Base-by-base conservation (phyloP, 345 rosid genomes). In the Microthlaspi erraticum region DNA sequence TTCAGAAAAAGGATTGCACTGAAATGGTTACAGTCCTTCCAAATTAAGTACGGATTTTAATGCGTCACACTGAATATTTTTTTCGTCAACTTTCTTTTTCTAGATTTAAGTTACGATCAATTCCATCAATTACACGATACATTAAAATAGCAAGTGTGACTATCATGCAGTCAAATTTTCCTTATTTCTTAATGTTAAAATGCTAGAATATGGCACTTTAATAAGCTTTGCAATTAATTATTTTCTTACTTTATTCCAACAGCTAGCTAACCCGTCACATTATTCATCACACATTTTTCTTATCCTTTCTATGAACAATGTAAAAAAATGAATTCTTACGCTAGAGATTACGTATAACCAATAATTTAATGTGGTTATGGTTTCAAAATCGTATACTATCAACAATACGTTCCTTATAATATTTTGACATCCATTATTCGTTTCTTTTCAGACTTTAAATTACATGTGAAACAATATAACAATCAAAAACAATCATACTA, bases 261-360 rank as follows among this genome's bases (percentile, higher is more conserved):
- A 66, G 43, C 60, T 34, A 52, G 69, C 36, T 74, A 52, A 14
- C 13, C 62, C 8, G 18, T 68, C 51, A 75, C 73, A 60, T 53
- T 53, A 20, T 7, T 52, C 33, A 50, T 66, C n/a, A 42, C 26
- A 53, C 32, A 74, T 60, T 23, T 11, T 43, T 59, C 16, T 66
- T 58, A 7, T 58, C 51, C 52, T 20, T 48, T 38, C 14, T 23
- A 53, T 44, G 39, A 74, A 60, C 14, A 50, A 17, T 49, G 14
- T 65, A 26, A 54, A 73, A 39, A 41, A 41, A n/a, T 10, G n/a
- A 41, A 60, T 60, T 59, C 55, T n/a, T 20, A 66, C 73, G 68
- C 20, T 67, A 34, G 23, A 26, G 48, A 51, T 67, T 52, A 43
- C 73, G 68, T 74, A 68, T 44, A 60, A 16, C 49, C 33, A 64